Base-by-base conservation (phyloP, 116 monocot species). In the Dioscorea cayenensis region DNA sequence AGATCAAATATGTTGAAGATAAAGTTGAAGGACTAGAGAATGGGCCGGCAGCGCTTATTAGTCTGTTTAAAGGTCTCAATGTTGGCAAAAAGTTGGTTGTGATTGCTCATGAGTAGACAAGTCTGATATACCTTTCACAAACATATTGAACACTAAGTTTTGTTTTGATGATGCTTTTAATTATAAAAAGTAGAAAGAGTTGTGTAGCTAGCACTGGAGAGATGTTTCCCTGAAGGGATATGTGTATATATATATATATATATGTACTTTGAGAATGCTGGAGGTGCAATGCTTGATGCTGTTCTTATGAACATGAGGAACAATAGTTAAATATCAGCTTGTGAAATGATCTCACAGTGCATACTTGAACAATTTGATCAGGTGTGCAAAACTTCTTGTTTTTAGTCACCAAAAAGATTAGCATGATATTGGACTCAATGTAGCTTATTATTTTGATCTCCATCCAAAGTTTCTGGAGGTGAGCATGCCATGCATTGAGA, bases 161-260 rank as follows among this genome's bases (percentile, higher is more conserved):
- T 81, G 87, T 4, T 95, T 95, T 77, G 89, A 95, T 60, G 91
- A 91, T 48, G 95, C 89, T 20, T 91, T 95, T 65, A 95, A 91
- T 64, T 91, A 95, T 59, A 95, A 89, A 67, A 78, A 91, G 72
- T 91, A 95, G 65, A 55, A 20, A 3, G 89, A 91, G 74, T 66
- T 87, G 14, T 65, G 67, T n/a, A 72, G 81, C 67, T 16, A n/a
- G 86, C 89, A 64, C 71, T 95, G 75, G 84, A 2, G 38, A 90
- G 90, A 75, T 84, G 52, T 67, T 90, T 90, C 32, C 86, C 92
- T 0, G 68, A 73, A 16, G 88, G n/a, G n/a, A n/a, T n/a, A n/a
- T n/a, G n/a, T n/a, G 92, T 23, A 92, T n/a, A n/a, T 92, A 14
- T 88, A 92, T 68, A 78, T 92, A 28, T 92, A 92, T 79, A n/a